Evolutionary conservation across 2,329 filamentous ascomycete genomes (phyloP).

Genomic region (Grosmannia huntii): DNA sequence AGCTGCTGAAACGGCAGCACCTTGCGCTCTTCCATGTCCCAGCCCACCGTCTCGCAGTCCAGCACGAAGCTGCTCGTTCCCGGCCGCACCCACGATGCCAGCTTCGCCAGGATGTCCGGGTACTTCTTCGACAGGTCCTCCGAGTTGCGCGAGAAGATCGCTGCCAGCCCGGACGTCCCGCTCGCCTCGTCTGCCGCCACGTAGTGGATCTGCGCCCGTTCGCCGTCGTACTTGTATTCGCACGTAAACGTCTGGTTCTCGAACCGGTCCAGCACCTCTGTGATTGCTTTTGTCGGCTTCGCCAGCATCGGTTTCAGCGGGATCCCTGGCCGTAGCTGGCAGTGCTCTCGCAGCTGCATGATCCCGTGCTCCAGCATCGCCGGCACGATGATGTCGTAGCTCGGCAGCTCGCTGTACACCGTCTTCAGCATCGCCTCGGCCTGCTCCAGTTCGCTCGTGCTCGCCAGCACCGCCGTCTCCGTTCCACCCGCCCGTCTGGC

Average conservation of each 20-base stretch:
- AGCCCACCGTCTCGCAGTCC: slow-evolving; percentile 96
- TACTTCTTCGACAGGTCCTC: slow-evolving; percentile 97
- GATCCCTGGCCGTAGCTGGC: slow-evolving; percentile 85
- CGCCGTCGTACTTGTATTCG: slow-evolving; percentile 98
- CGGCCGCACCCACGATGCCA: slow-evolving; percentile 78
- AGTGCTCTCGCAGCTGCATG: slow-evolving; percentile 65
- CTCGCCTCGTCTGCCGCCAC: slow-evolving; percentile 63
- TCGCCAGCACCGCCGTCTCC: slow-evolving; percentile 35
- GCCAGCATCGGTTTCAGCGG: slow-evolving; percentile 97
- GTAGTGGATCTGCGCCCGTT: slow-evolving; percentile 97
- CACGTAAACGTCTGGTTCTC: slow-evolving; percentile 93
- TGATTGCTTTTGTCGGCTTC: slow-evolving; percentile 96
- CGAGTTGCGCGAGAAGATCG: slow-evolving; percentile 95
- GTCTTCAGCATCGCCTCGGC: slow-evolving; percentile 80
- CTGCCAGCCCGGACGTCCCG: slow-evolving; percentile 59
- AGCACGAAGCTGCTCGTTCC: slow-evolving; percentile 91
- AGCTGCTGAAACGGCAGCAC: slow-evolving; percentile 94
- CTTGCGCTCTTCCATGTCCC: slow-evolving; percentile 92
- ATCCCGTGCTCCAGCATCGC: slow-evolving; percentile 81
- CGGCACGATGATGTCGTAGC: slow-evolving; percentile 89
- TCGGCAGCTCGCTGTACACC: slow-evolving; percentile 88
- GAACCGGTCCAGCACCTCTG: slow-evolving; percentile 91
- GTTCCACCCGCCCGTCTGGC: slow-evolving; percentile 53
- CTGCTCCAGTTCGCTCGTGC: slow-evolving; percentile 61
- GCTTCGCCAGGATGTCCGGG: slow-evolving; percentile 81